These are phyloP conservation scores for Colletotrichum coccodes DNA, from an alignment of 2,329 filamentous ascomycete genomes.

Conservation along the genomic window DNA sequence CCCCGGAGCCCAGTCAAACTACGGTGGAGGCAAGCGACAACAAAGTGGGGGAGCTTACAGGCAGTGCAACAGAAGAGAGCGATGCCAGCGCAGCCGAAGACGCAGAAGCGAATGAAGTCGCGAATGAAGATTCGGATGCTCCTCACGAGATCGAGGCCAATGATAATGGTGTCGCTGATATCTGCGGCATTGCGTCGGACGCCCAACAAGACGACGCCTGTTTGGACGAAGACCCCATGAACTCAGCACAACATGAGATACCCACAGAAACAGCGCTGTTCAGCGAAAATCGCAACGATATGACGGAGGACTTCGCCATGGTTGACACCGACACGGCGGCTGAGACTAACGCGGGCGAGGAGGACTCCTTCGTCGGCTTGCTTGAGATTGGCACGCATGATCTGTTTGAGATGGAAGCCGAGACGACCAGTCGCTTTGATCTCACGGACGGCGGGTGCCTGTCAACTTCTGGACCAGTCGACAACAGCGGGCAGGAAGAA, in stretches of 20 bases:
- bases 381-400: neutral
- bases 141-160: neutral
- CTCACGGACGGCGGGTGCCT: neutral
- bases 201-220: neutral
- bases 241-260: neutral
- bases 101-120: neutral
- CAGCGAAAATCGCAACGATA: neutral
- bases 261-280: neutral
- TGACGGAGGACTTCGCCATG: neutral
- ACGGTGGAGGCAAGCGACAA: neutral
- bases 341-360: neutral
- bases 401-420: neutral
- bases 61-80: neutral
- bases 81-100: neutral
- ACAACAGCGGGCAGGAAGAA: neutral
- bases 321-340: neutral
- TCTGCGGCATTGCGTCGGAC: neutral
- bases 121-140: neutral
- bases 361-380: neutral
- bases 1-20: neutral
- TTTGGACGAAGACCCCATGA: neutral
- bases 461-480: neutral
- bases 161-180: neutral
- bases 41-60: neutral
- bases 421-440: neutral